These are phyloP conservation scores for Nakazawaea ishiwadae DNA, from an alignment of 805 yeast genomes.

Conservation along the genomic window DNA sequence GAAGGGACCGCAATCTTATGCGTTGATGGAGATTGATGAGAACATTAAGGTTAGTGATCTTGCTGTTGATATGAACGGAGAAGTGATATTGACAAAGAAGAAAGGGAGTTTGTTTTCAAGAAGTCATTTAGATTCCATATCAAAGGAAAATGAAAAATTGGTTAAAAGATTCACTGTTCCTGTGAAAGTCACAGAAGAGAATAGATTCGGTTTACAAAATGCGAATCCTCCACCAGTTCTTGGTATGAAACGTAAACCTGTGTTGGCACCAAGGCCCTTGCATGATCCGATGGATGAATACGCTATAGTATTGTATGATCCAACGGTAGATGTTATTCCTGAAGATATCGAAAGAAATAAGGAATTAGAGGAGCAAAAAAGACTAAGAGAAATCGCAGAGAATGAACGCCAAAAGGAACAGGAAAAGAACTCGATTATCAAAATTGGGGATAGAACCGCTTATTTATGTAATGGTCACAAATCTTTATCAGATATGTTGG, in stretches of 20 bases:
- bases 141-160: conserved; percentile 35
- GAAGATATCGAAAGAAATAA: conserved; percentile 18
- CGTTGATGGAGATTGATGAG: conserved; percentile 27
- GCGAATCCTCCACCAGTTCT: conserved; percentile 69
- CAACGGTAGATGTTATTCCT: conserved; percentile 69
- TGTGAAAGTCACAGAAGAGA: conserved; percentile 35
- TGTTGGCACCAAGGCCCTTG: conserved; percentile 83
- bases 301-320: conserved; percentile 93
- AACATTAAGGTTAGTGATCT: conserved; percentile 14
- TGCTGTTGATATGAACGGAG: conserved; percentile 26
- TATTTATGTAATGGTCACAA: conserved; percentile 48
- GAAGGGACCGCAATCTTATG: conserved; percentile 35
- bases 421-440: conserved; percentile 10
- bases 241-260: conserved; percentile 70
- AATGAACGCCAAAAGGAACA: conserved; percentile 15
- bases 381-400: conserved; percentile 21
- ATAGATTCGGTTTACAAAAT: conserved; percentile 22
- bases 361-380: conserved; percentile 25
- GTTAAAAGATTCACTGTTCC: conserved; percentile 59
- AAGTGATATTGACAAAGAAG: conserved; percentile 24
- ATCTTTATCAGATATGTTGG: conserved; percentile 75
- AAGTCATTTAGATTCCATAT: conserved; percentile 38
- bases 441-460: conserved; percentile 17
- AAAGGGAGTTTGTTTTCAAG: conserved; percentile 61
- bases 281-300: conserved; percentile 92